Base-by-base conservation (phyloP, 176 grass and related monocot species). In the Triticum urartu region DNA sequence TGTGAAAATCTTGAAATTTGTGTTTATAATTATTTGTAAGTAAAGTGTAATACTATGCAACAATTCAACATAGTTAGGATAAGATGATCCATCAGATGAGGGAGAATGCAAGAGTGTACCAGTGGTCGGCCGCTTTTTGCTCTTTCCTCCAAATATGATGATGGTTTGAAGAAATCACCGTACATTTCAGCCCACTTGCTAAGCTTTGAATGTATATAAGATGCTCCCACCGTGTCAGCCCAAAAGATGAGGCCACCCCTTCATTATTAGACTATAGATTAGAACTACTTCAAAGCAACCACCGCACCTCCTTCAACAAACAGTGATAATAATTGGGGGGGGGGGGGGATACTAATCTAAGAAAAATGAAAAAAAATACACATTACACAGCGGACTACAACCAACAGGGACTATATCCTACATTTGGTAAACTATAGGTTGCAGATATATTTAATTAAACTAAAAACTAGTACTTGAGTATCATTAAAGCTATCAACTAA, bases 231-330 rank as follows among this genome's bases (percentile, higher is more conserved):
- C 71, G 94, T 90, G 34, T 98, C 96, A 83, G 90, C 93, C 93
- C 96, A 98, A 75, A 95, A 95, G 47, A 98, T 9, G 67, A 95
- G 89, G n/a, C 96, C 96, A 69, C 96, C 96, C 90, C 96, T 98
- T 86, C 86, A 94, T 80, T 43, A 15, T 21, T 35, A 79, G 11
- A 42, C 25, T 5, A 14, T 10, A 79, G 33, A 66, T 81, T 88
- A 73, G 24, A 81, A 81, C 26, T 30, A 38, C 47, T 38, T 26
- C 47, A 58, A 21, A 81, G 40, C 38, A 81, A n/a, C 13, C 34
- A 68, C 9, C 1, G 30, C 33, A 45, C 45, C 59, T 11, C 72
- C 42, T 80, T 80, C 56, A 13, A 18, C 1, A 6, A n/a, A 86
- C 25, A 15, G 15, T 30, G 17, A 15, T 52, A 60, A 15, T 24